Evolutionary conservation across 345 rosid species (phyloP), one percentile per base, ranked within the genome.

Genomic region (Murraya koenigii): DNA sequence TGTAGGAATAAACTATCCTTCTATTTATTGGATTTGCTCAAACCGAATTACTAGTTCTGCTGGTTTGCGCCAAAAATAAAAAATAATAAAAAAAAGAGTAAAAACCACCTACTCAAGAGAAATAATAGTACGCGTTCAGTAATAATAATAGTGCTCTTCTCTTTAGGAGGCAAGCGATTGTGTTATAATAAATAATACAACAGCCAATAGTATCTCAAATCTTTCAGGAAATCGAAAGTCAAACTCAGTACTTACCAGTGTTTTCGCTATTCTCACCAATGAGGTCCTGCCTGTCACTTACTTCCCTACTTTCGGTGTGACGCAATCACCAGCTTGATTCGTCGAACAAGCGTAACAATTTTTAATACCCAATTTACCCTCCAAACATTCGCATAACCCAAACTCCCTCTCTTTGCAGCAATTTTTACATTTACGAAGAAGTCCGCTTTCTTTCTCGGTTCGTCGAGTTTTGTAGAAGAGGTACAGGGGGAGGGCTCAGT

Each of bases 321-420:
- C 52, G 56, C 14, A 35, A 66, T 71, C 74, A 59, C 59, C 54
- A 19, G n/a, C 33, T 0, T n/a, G 78, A 66, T 66, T 56, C 72
- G 19, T 64, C 44, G 23, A 65, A 58, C 55, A 64, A 63, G 39
- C 20, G 60, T 63, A 13, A 6, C n/a, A 66, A 10, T 26, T 1
- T 26, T 8, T 22, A 39, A 56, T 76, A 23, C 76, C 86, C 25
- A 78, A 81, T 71, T 23, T 83, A 47, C 81, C 89, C 89, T 82
- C 36, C 8, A n/a, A 63, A 68, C 61, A 66, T 78, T 73, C 62
- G 25, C 63, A 68, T n/a, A 82, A 81, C 80, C 79, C 85, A 75
- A 65, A 30, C 68, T 28, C 56, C 26, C n/a, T 47, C 54, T 14
- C 1, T 9, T 13, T 13, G 11, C 13, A 5, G 3, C 70, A 35